Percentiles rank a stretch among this genome's conserved stretches.
Conservation (phyloP, 2,329 filamentous ascomycete genomes). For the Cyphellophora attinorum region DNA sequence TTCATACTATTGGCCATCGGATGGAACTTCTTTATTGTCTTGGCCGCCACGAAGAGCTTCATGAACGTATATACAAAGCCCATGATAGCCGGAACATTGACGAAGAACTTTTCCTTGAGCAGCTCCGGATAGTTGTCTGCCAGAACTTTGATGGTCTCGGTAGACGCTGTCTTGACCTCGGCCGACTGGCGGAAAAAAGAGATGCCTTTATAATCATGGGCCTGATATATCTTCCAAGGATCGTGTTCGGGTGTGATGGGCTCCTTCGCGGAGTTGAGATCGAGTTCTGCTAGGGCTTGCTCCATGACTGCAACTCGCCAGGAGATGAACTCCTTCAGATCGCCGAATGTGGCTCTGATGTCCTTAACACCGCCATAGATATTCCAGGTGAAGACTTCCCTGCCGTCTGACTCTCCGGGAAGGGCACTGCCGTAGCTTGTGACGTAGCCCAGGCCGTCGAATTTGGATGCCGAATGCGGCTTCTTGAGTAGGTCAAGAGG, state of each 20-base stretch:
- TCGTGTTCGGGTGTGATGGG: slow-evolving; percentile 66
- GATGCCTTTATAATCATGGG: slow-evolving; percentile 86
- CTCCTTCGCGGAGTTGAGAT: slow-evolving; percentile 57
- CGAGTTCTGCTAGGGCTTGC: slow-evolving; percentile 64
- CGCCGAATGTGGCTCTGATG: slow-evolving; percentile 69
- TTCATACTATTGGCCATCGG: slow-evolving; percentile 64
- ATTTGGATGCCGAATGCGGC: slow-evolving; percentile 59
- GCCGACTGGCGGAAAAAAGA: slow-evolving; percentile 78
- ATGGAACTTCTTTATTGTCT: slow-evolving; percentile 71
- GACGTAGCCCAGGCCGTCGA: slow-evolving; percentile 70
- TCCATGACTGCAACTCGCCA: slow-evolving; percentile 93
- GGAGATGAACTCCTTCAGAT: slow-evolving; percentile 75
- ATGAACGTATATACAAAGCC: slow-evolving; percentile 71
- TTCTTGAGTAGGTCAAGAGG: slow-evolving; percentile 57
- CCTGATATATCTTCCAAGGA: slow-evolving; percentile 82
- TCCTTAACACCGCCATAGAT: slow-evolving; percentile 83
- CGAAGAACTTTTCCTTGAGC: slow-evolving; percentile 84
- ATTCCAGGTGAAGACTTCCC: slow-evolving; percentile 75
- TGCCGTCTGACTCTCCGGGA: slow-evolving; percentile 31
- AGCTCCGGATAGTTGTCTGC: slow-evolving; percentile 81
- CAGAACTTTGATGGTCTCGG: slow-evolving; percentile 74
- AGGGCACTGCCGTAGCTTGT: slow-evolving; percentile 46
- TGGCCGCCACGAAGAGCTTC: slow-evolving; percentile 64
- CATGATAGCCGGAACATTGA: slow-evolving; percentile 88
- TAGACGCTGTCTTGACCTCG: slow-evolving; percentile 63